Evolutionary conservation across 306 rosid genomes (phyloP), one percentile per base, ranked within the genome.

Genomic region (Prunus campanulata): DNA sequence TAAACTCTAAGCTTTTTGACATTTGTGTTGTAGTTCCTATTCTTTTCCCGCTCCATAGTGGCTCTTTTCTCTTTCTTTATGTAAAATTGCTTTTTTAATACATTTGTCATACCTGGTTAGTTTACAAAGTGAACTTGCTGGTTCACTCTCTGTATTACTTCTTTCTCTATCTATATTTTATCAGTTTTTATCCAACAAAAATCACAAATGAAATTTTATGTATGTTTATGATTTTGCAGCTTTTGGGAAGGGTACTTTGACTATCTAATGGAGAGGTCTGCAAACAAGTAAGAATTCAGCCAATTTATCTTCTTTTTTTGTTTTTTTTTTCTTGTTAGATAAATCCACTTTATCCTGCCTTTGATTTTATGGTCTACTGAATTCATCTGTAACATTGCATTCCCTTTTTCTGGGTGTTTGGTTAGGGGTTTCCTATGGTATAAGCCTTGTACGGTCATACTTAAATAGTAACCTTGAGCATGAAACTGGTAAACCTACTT

Each of bases 171-270:
- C 63, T 70, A 70, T 69, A 11, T 24, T 69, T 64, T 49, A 49
- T 50, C 14, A 11, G 60, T 27, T 30, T 7, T 44, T 8, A 22
- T 51, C 72, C 72, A 27, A 12, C 42, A 49, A 25, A 68, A 68
- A 25, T 60, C 39, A 24, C 35, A 60, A 11, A 8, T 46, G 56
- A 25, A 68, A 13, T 3, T 65, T 15, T 9, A 6, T n/a, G 5
- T 29, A 9, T 35, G 6, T 66, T 42, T 54, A 51, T 71, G 63
- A 42, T 72, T 70, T 69, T 81, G 81, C 89, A 95, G 99, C 74
- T 92, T 95, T 80, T 95, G 99, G 99, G 99, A 95, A 85, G 97
- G 97, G 76, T 92, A 95, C 85, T 95, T 92, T 88, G 99, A 95
- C 84, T 78, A 86, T 87, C 79, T 95, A 78, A 90, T 92, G 97